These are phyloP conservation scores for Camellia sinensis DNA, from an alignment of 148 eudicot genomes.

Conservation along the genomic window DNA sequence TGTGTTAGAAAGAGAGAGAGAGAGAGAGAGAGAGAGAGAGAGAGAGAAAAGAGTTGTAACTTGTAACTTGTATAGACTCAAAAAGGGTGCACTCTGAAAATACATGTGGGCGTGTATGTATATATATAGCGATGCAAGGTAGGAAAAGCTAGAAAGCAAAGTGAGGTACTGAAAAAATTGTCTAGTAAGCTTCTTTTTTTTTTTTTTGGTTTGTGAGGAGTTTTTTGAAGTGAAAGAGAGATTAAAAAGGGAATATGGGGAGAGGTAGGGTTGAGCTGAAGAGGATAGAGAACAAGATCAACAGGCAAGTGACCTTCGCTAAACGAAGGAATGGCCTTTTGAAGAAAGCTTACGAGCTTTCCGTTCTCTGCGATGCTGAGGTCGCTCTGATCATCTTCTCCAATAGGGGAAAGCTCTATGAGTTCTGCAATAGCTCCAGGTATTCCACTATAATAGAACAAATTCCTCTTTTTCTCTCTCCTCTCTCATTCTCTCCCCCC, in stretches of 20 bases:
- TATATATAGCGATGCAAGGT: constrained; percentile 28
- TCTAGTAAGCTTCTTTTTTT: background rate
- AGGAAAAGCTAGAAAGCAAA: constrained; percentile 18
- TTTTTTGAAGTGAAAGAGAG: constrained; percentile 5
- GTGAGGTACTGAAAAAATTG: background rate
- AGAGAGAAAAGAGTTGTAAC: background rate
- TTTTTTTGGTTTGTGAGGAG: background rate
- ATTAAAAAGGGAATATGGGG: constrained; percentile 20
- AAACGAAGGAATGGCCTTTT: constrained; percentile 32
- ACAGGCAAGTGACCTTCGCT: constrained; percentile 35
- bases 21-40: constrained; percentile 2
- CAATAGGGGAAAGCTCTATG: constrained; percentile 34
- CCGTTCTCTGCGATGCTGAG: constrained; percentile 36
- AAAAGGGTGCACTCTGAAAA: background rate
- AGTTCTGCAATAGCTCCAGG: constrained; percentile 39
- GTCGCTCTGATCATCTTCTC: constrained; percentile 39
- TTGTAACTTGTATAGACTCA: no score
- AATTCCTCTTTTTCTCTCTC: background rate
- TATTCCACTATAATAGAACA: constrained; percentile 9
- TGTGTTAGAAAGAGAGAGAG: background rate
- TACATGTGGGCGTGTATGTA: background rate
- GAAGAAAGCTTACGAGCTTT: constrained; percentile 37
- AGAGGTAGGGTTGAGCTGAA: constrained; percentile 39
- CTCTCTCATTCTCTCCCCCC: background rate
- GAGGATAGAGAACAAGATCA: constrained; percentile 35